These are phyloP conservation scores for Babesia ovata DNA, from an alignment of 169 alveolate species.

Conservation along the genomic window DNA sequence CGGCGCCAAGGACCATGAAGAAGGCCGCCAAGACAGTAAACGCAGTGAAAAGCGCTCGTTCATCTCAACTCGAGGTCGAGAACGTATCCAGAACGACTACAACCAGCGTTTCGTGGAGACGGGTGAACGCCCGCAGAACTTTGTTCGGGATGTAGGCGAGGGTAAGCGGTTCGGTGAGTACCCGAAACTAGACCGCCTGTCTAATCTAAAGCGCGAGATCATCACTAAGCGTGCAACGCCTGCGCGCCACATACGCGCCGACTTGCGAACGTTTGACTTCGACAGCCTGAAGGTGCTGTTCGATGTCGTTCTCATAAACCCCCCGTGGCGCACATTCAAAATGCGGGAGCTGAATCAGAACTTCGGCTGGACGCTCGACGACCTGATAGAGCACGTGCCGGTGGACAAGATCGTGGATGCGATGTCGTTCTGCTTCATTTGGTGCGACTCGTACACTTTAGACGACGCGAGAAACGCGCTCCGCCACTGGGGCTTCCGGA, in stretches of 20 bases:
- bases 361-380: slow-evolving; percentile 70
- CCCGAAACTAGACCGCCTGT: slow-evolving; percentile 87
- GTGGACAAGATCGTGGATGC: slow-evolving; percentile 87
- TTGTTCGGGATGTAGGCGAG: slow-evolving; percentile 86
- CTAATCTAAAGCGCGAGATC: slow-evolving; percentile 84
- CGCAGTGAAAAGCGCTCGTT: slow-evolving; percentile 11
- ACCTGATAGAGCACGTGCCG: slow-evolving; percentile 72
- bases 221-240: slow-evolving; percentile 87
- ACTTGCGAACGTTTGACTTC: slow-evolving; percentile 82
- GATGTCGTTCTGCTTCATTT: slow-evolving; percentile 87
- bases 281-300: slow-evolving; percentile 81
- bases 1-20: neutral
- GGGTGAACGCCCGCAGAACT: slow-evolving; percentile 91
- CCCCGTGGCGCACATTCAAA: slow-evolving; percentile 85
- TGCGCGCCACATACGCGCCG: slow-evolving; percentile 84
- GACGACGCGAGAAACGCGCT: slow-evolving; percentile 81
- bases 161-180: slow-evolving; percentile 82
- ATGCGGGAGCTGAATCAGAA: slow-evolving; percentile 40
- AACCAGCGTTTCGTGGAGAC: slow-evolving; percentile 89
- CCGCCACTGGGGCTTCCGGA: slow-evolving; percentile 90
- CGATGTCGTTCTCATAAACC: slow-evolving; percentile 90
- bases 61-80: slow-evolving; percentile 67
- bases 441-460: slow-evolving; percentile 89
- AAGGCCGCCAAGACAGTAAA: neutral
- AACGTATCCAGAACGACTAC: slow-evolving; percentile 82